Percentiles rank a stretch among this genome's conserved stretches.
Conservation (phyloP, 371 early-diverging fungal genomes). For the Mucor irregularis region DNA sequence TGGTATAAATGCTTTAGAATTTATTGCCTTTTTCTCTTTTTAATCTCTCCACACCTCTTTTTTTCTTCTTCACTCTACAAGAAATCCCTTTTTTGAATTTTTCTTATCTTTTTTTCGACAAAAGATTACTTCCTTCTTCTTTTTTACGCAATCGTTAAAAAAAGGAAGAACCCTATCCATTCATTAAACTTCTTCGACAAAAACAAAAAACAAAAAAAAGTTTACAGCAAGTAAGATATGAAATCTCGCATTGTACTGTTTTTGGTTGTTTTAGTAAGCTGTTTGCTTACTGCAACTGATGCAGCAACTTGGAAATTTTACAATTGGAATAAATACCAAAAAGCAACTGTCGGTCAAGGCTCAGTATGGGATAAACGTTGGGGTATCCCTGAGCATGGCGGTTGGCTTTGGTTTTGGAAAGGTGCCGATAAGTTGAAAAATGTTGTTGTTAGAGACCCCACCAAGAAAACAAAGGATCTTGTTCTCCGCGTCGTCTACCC, state of each 20-base stretch:
- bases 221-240: background rate
- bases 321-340: conserved; percentile 22
- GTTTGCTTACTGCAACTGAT: conserved; percentile 6
- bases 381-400: conserved; percentile 19
- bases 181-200: background rate
- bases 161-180: conserved; percentile 5
- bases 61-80: background rate
- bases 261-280: background rate
- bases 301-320: conserved; percentile 22
- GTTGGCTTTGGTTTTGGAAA: conserved; percentile 28
- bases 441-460: conserved; percentile 12
- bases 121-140: background rate
- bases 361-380: conserved; percentile 12
- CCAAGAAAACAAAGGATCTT: conserved; percentile 6
- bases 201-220: background rate
- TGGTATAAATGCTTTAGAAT: background rate
- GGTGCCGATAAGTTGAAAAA: conserved; percentile 9
- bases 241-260: conserved; percentile 7
- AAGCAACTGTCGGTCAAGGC: conserved; percentile 12
- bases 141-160: too few relatives aligned
- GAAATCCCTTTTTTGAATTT: background rate
- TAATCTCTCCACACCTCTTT: background rate
- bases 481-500: conserved; percentile 21
- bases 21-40: too few relatives aligned
- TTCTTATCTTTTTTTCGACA: background rate